Evolutionary conservation across 2,329 filamentous ascomycete genomes (phyloP).

Genomic region (Penicillium sp.): DNA sequence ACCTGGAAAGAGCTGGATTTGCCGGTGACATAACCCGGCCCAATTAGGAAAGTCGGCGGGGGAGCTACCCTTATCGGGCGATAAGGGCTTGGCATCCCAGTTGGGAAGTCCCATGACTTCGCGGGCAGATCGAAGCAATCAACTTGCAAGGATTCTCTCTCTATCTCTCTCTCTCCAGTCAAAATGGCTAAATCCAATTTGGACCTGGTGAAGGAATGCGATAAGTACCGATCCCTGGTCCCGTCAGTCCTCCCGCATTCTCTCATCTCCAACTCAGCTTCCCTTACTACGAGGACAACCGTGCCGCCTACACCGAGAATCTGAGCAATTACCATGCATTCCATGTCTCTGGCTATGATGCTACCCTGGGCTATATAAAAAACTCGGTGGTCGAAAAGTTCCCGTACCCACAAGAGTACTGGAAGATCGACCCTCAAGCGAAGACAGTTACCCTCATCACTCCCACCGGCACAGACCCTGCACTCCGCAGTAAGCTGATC

Average conservation of each 20-base stretch:
- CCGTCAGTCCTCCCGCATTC: not conserved
- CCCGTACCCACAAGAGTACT: constrained; percentile 57
- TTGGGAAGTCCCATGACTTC: not conserved
- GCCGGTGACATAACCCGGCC: constrained; percentile 26
- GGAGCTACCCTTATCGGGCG: constrained; percentile 29
- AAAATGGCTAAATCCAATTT: constrained; percentile 53
- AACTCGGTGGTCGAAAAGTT: constrained; percentile 50
- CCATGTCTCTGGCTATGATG: constrained; percentile 68
- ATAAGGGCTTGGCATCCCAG: constrained; percentile 28
- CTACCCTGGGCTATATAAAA: constrained; percentile 65
- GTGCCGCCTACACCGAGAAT: constrained; percentile 59
- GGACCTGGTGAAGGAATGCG: constrained; percentile 61
- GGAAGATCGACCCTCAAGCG: constrained; percentile 63
- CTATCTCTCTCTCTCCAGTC: not conserved
- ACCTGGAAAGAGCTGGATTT: constrained; percentile 1
- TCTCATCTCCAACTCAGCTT: constrained; percentile 62
- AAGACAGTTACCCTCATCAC: constrained; percentile 66
- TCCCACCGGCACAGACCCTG: constrained; percentile 61
- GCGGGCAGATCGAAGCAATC: no score
- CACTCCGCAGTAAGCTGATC: constrained; percentile 64
- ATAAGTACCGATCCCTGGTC: constrained; percentile 45
- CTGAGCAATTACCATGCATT: constrained; percentile 64
- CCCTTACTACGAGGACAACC: constrained; percentile 70
- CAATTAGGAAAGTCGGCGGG: constrained; percentile 3
- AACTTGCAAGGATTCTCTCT: not conserved